Base-by-base conservation (phyloP, 768 basidiomycete genomes). In the Russula sp. region DNA sequence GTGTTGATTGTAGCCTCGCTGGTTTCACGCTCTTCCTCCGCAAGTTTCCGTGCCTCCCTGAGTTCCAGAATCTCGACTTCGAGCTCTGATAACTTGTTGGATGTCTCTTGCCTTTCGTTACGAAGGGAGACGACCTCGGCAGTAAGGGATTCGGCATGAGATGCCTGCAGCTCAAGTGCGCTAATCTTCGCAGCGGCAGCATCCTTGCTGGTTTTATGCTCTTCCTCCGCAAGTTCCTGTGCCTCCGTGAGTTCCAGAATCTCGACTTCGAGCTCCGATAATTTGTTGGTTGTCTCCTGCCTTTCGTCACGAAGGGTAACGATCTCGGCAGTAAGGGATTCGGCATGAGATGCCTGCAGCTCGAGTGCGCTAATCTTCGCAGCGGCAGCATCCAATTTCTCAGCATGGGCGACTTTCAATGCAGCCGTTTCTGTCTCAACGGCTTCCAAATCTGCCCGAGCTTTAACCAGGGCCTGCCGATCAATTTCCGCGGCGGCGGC, bases 251-350 rank as follows among this genome's bases (percentile, higher is more conserved):
- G 70, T 74, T 93, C 91, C 61, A 92, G 73, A 47, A 91, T 80
- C 71, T 93, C 89, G 55, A 94, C 76, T 75, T 94, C 91, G 31
- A 91, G 77, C 69, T 94, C 91, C 0, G 88, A 89, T 4, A 92
- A 76, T 73, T 85, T 90, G 70, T 75, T 77, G 9, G 85, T 81
- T 47, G 76, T 84, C 62, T 91, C 89, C 69, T 88, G 88, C 69
- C 84, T 86, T 73, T 89, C 87, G 13, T 71, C 71, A 71, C 82
- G 84, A 64, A 91, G 76, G 37, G 74, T 75, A 4, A 71, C 73
- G 13, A 90, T 64, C 68, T 87, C 82, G 2, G 76, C 67, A 56
- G 78, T 75, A 22, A 89, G 77, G 7, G 71, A 69, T 27, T 78
- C 77, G 1, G 71, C 73, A 52, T 76, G 76, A 5, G 78, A 74